A percentile compares a stretch with the other conserved stretches of the same genome.
phyloP scores from a whole-genome alignment of 257 asterid genomes.

The Solanum habrochaites region DNA sequence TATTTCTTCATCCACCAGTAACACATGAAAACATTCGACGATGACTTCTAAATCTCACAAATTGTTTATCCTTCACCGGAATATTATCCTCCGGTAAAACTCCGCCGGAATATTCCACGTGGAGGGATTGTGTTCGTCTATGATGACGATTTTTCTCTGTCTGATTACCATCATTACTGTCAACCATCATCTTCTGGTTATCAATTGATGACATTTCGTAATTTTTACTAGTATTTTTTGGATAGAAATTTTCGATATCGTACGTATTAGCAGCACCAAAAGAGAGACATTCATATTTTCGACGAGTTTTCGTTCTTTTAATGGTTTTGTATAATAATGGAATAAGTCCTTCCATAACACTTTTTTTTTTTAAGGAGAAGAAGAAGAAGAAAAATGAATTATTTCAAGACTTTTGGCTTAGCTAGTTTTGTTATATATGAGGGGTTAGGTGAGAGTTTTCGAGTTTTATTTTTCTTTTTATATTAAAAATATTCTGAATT shows the following conservation, averaged over 20 bases:
- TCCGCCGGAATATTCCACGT: not conserved
- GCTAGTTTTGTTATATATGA: not conserved
- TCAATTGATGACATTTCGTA: not conserved
- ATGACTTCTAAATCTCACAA: constrained; percentile 42
- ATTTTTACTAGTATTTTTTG: not conserved
- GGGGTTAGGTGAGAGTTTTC: not conserved
- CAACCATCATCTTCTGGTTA: not conserved
- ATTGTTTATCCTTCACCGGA: constrained; percentile 18
- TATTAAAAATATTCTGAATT: not conserved
- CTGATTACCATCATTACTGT: not conserved
- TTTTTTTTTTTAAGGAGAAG: not conserved
- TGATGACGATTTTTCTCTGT: constrained; percentile 5
- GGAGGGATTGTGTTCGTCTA: not conserved
- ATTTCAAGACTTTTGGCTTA: not conserved
- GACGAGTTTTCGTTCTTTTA: constrained; percentile 2
- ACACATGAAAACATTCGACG: constrained; percentile 44
- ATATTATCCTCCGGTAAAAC: not conserved
- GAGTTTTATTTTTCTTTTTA: not conserved
- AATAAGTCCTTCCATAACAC: constrained; percentile 7
- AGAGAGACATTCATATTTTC: constrained; percentile 8
- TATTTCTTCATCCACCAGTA: constrained; percentile 16
- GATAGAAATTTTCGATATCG: not conserved
- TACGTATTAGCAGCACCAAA: not conserved
- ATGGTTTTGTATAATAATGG: constrained; percentile 8
- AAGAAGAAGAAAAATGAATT: not conserved